phyloP scores from a whole-genome alignment of 2,329 filamentous ascomycete genomes.

The Herpotrichia juniperi region DNA sequence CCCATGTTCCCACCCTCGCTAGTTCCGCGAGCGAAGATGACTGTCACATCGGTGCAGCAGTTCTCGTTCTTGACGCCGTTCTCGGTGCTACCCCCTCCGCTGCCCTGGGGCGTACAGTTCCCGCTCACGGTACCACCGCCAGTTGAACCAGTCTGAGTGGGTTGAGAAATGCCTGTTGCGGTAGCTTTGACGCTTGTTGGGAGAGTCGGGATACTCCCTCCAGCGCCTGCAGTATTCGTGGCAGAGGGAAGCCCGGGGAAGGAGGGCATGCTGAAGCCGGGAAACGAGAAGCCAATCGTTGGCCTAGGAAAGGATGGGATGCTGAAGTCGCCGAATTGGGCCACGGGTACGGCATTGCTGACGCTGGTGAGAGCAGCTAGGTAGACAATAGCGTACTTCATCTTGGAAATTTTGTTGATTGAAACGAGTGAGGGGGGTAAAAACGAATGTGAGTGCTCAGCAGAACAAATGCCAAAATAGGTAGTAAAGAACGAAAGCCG shows the following conservation, averaged over 20 bases:
- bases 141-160: slow-evolving; percentile 8
- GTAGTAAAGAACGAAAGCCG: not conserved
- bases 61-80: slow-evolving; percentile 48
- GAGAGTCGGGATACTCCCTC: not conserved
- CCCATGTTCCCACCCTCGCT: slow-evolving; percentile 52
- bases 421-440: not conserved
- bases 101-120: slow-evolving; percentile 30
- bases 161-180: slow-evolving; percentile 1
- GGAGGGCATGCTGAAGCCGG: slow-evolving; percentile 5
- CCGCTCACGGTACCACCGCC: slow-evolving; percentile 20
- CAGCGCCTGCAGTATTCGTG: not conserved
- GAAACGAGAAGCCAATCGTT: slow-evolving; percentile 1
- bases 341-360: slow-evolving; percentile 26
- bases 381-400: slow-evolving; percentile 29
- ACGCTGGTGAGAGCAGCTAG: slow-evolving; percentile 27
- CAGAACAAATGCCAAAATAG: not conserved
- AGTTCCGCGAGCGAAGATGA: slow-evolving; percentile 53
- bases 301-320: slow-evolving; percentile 20
- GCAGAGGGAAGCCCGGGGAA: slow-evolving; percentile 3
- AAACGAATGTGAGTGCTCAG: slow-evolving; percentile 8
- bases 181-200: slow-evolving; percentile 6
- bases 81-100: slow-evolving; percentile 33
- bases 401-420: slow-evolving; percentile 13
- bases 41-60: slow-evolving; percentile 50
- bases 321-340: slow-evolving; percentile 21